These are phyloP conservation scores for Flueggea neowawraea DNA, from an alignment of 441 rosid species.

Conservation along the genomic window DNA sequence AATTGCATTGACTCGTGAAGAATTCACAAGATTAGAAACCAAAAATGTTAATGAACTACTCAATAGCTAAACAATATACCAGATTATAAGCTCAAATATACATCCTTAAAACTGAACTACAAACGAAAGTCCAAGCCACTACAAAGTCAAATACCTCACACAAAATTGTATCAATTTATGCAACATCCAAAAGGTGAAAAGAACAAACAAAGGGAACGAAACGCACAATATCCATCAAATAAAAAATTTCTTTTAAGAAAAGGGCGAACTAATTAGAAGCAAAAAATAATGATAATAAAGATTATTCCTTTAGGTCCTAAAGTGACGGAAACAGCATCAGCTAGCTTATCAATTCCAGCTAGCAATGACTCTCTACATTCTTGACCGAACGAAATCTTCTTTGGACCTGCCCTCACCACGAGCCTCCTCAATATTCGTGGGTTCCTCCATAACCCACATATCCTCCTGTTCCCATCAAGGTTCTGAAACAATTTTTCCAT, in stretches of 20 bases:
- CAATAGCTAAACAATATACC: too few relatives aligned
- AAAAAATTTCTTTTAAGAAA: neutral
- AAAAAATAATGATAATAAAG: too few relatives aligned
- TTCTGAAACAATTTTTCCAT: conserved; percentile 32
- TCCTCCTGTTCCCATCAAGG: conserved; percentile 26
- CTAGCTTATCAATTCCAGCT: conserved; percentile 85
- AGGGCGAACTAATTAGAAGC: conserved; percentile 3
- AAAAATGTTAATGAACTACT: too few relatives aligned
- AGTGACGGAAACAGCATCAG: conserved; percentile 89
- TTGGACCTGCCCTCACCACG: conserved; percentile 68
- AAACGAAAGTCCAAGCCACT: too few relatives aligned
- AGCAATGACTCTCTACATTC: conserved; percentile 68
- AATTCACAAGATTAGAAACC: too few relatives aligned
- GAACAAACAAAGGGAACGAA: too few relatives aligned
- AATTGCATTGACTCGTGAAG: too few relatives aligned
- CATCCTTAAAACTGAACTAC: too few relatives aligned
- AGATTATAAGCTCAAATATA: too few relatives aligned
- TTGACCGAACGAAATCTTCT: conserved; percentile 63
- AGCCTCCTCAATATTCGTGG: conserved; percentile 31
- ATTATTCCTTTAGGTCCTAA: conserved; percentile 77
- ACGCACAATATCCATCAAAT: neutral
- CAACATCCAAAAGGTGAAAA: neutral
- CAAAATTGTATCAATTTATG: too few relatives aligned
- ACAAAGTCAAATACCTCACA: too few relatives aligned
- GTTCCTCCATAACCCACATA: conserved; percentile 21